phyloP scores from a whole-genome alignment of 768 basidiomycete species.

The Naematelia aurantialba region DNA sequence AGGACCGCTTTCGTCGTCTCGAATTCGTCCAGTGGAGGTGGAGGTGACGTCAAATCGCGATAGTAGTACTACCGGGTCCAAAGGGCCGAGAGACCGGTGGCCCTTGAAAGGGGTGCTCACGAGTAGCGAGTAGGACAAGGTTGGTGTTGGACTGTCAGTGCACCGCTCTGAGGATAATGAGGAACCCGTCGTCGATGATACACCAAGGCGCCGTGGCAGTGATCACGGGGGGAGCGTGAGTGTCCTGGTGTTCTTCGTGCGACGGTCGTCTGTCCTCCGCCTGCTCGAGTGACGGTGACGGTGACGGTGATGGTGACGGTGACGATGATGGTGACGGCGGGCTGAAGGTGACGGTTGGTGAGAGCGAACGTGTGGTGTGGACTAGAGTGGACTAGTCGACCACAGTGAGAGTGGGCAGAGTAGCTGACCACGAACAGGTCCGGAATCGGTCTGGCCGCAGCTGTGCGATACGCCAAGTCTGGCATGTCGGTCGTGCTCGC shows the following conservation, averaged over 20 bases:
- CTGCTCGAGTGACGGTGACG: too few relatives aligned
- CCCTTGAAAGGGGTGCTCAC: neutral
- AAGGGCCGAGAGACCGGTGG: neutral
- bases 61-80: neutral
- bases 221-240: constrained; percentile 46
- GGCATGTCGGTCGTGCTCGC: constrained; percentile 47
- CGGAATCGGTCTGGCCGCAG: constrained; percentile 48
- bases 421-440: too few relatives aligned
- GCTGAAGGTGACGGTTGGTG: too few relatives aligned
- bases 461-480: constrained; percentile 35
- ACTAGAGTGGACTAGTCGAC: too few relatives aligned
- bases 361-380: too few relatives aligned
- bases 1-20: too few relatives aligned
- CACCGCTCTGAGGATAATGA: constrained; percentile 12
- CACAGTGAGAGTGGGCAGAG: too few relatives aligned
- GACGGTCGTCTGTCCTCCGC: too few relatives aligned
- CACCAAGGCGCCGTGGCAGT: constrained; percentile 45
- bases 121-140: too few relatives aligned
- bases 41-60: constrained; percentile 11
- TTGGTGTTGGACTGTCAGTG: too few relatives aligned
- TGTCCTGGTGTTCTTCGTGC: constrained; percentile 3
- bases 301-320: too few relatives aligned
- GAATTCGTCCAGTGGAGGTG: neutral
- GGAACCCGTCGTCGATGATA: constrained; percentile 26
- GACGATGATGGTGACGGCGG: too few relatives aligned